Percentiles rank a stretch among this genome's conserved stretches.
These are phyloP conservation scores for Colletotrichum liaoningense DNA, from an alignment of 2,329 filamentous ascomycete species.

Conservation along the genomic window DNA sequence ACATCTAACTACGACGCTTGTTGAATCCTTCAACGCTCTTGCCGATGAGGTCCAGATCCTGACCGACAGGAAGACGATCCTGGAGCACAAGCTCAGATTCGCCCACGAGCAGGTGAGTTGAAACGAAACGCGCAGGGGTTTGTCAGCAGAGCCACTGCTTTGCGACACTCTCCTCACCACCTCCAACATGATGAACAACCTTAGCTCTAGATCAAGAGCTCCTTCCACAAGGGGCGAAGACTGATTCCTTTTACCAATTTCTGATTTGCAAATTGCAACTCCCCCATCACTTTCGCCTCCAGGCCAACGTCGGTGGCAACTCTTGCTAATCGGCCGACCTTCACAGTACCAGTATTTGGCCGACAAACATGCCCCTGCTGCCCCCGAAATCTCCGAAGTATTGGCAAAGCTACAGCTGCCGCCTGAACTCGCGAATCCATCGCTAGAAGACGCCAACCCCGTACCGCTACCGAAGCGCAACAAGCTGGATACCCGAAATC, in stretches of 20 bases:
- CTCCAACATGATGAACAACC: conserved; percentile 55
- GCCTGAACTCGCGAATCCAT: conserved; percentile 59
- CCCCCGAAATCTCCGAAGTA: conserved; percentile 74
- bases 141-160: conserved; percentile 29
- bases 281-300: conserved; percentile 21
- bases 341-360: conserved; percentile 72
- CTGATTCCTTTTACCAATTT: conserved; percentile 64
- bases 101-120: conserved; percentile 73
- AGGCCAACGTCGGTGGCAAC: conserved; percentile 3
- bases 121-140: conserved; percentile 28
- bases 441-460: conserved; percentile 59
- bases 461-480: conserved; percentile 67
- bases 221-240: conserved; percentile 66
- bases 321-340: conserved; percentile 36
- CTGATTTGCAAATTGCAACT: conserved; percentile 48
- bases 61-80: conserved; percentile 71
- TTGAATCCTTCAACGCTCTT: conserved; percentile 73
- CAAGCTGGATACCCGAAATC: conserved; percentile 61
- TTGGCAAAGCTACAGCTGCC: conserved; percentile 75
- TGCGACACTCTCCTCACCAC: conserved; percentile 24
- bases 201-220: conserved; percentile 92
- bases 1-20: conserved; percentile 65
- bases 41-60: conserved; percentile 74
- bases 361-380: conserved; percentile 75
- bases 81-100: conserved; percentile 75